Evolutionary conservation across 1,139 yeast species (phyloP).

Genomic region (Hemisphaericaspora xylofermentans): DNA sequence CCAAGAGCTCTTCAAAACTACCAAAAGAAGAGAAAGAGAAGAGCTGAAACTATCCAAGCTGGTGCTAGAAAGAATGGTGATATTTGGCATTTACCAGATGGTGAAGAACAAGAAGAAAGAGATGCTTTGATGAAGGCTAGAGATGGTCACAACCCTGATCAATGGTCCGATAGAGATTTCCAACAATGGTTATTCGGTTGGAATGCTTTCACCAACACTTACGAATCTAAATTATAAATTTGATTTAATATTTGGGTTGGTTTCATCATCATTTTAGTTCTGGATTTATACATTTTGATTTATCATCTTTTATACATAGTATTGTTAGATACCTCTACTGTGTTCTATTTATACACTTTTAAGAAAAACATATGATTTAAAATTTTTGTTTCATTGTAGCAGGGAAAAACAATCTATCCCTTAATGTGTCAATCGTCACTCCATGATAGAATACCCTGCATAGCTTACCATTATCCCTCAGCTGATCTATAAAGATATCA

Average conservation of each 20-base stretch:
- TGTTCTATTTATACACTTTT: not conserved
- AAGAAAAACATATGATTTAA: not conserved
- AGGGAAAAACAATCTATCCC: no score
- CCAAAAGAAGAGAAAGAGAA: constrained; percentile 16
- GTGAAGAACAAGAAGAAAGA: constrained; percentile 21
- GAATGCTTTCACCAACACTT: constrained; percentile 13
- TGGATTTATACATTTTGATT: not conserved
- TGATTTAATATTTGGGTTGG: not conserved
- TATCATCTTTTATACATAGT: not conserved
- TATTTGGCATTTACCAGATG: constrained; percentile 25
- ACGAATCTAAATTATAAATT: constrained; percentile 1
- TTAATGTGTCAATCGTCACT: no score
- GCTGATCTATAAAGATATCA: no score
- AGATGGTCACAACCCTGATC: constrained; percentile 14
- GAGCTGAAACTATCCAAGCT: constrained; percentile 18
- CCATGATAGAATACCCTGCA: no score
- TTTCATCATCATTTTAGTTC: constrained; percentile 1
- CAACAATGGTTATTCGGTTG: constrained; percentile 16
- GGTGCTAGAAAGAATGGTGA: constrained; percentile 25
- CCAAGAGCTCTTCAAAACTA: constrained; percentile 9
- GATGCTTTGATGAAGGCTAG: constrained; percentile 15
- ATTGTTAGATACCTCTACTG: constrained; percentile 2
- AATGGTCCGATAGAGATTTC: constrained; percentile 15
- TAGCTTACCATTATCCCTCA: no score
- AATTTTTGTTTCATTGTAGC: not conserved